phyloP scores from a whole-genome alignment of 176 grass and related monocot genomes.

The Musa troglodytarum region DNA sequence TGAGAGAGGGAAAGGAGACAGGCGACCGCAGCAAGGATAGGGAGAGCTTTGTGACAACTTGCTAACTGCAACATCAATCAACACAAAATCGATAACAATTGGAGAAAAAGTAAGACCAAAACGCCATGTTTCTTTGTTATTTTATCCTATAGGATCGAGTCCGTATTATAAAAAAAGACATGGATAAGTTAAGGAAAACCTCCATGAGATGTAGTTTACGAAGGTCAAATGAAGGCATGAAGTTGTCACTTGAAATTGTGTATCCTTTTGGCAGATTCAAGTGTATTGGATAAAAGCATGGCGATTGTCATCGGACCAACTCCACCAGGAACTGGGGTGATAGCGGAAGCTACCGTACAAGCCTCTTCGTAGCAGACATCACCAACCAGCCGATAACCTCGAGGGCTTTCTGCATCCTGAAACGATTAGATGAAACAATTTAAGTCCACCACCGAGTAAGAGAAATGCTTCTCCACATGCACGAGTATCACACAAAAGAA shows the following conservation, averaged over 20 bases:
- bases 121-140: no score
- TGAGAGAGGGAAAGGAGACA: no score
- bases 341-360: slow-evolving; percentile 56
- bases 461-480: no score
- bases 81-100: no score
- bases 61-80: no score
- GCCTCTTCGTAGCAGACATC: slow-evolving; percentile 77
- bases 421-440: neutral
- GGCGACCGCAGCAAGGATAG: no score
- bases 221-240: neutral
- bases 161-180: neutral
- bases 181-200: neutral
- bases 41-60: no score
- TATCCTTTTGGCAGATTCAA: slow-evolving; percentile 73
- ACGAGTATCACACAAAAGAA: no score
- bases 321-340: slow-evolving; percentile 81
- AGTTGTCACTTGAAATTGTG: slow-evolving; percentile 58
- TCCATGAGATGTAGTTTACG: neutral
- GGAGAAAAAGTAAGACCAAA: no score
- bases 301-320: slow-evolving; percentile 93
- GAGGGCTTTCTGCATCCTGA: slow-evolving; percentile 57
- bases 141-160: no score
- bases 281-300: slow-evolving; percentile 84
- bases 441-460: no score
- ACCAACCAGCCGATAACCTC: slow-evolving; percentile 64